Base-by-base conservation (phyloP, 495 filamentous ascomycete species). In the Penicillium arizonense region DNA sequence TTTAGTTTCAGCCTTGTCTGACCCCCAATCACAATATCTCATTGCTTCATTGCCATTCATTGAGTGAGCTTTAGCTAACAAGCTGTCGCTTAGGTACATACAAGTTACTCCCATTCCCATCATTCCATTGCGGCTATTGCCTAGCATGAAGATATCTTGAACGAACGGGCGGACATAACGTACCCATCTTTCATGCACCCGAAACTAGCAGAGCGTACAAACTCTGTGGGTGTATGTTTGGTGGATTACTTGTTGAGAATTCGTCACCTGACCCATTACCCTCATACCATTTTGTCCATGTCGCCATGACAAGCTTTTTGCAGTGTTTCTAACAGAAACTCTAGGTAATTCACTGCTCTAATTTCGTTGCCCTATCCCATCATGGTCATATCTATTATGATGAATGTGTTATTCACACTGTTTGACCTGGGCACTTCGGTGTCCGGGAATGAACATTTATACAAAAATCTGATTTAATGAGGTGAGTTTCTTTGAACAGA, bases 381-480 rank as follows among this genome's bases (percentile, higher is more conserved):
- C 71, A 75, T 74, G 68, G 61, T 71, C 63, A 69, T 68, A 63
- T 63, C 71, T 74, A 77, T 55, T 59, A 88, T 89, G 87, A 89
- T 89, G 82, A 87, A 79, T 73, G 74, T 74, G 58, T 72, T 88
- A 96, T 96, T 96, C 91, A 96, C 91, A 96, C 91, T 96, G 89
- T 96, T 91, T 92, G 91, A 96, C 82, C 84, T 75, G 75, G 73
- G 56, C 63, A 57, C 61, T 61, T 50, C 71, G 70, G 70, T 73
- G 71, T 77, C 73, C 63, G 84, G 85, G 78, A 71, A 86, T 95
- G 91, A 94, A 88, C 87, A 81, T 81, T 69, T 77, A 82, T 73
- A 83, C 78, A 86, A 90, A 93, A 94, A 87, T 96, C 91, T 96
- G 91, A 96, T 96, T 91, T 95, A 95, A 94, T 94, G 89, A 93